These are phyloP conservation scores for Ochetophila trinervis DNA, from an alignment of 306 rosid genomes.

Conservation along the genomic window DNA sequence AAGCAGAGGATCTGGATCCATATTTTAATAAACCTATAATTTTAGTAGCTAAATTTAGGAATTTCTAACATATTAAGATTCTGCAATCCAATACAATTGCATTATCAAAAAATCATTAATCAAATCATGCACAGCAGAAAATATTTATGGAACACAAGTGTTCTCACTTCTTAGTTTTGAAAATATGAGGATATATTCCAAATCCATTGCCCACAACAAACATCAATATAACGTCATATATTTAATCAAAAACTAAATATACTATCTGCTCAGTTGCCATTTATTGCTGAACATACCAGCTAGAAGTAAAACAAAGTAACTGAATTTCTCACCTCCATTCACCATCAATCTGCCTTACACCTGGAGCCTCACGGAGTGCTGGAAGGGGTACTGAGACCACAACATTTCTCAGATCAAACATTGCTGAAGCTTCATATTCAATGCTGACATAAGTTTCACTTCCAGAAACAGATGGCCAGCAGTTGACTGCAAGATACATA, in stretches of 20 bases:
- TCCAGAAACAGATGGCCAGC: constrained; percentile 99
- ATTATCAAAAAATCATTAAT: no score
- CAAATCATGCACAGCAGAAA: no score
- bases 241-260: background rate
- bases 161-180: no score
- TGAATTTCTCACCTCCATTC: constrained; percentile 71
- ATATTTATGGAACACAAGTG: no score
- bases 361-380: constrained; percentile 89
- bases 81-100: no score
- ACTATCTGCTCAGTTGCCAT: background rate
- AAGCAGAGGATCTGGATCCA: no score
- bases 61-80: no score
- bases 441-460: constrained; percentile 92
- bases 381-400: constrained; percentile 91
- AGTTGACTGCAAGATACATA: constrained; percentile 70
- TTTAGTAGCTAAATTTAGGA: no score
- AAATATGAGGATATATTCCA: no score
- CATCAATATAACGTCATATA: no score
- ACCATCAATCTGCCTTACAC: constrained; percentile 76
- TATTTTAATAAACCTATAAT: no score
- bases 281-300: background rate
- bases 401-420: constrained; percentile 76
- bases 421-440: constrained; percentile 88
- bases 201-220: no score
- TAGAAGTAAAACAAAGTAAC: background rate